Evolutionary conservation across 1,284 basidiomycete species (phyloP).

Genomic region (Ceratobasidium sp.): DNA sequence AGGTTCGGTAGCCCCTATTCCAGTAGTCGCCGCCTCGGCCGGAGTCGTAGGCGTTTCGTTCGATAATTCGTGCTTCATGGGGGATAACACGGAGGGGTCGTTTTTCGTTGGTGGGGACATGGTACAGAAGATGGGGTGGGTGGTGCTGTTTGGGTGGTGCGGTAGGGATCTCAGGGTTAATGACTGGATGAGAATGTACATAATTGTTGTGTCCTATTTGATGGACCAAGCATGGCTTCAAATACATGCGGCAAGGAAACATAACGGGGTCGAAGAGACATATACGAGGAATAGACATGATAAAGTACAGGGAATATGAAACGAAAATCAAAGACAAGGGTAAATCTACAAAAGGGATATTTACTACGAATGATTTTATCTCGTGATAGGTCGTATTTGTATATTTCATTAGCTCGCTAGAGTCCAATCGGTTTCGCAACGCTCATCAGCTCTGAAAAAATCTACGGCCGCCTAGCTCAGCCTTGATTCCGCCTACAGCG

Average conservation of each 20-base stretch:
- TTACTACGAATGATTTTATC: background rate
- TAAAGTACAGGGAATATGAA: background rate
- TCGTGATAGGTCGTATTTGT: constrained; percentile 7
- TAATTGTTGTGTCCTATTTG: constrained; percentile 35
- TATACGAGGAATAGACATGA: constrained; percentile 7
- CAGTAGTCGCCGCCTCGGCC: constrained; percentile 1
- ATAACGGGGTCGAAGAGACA: constrained; percentile 7
- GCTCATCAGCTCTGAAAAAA: background rate
- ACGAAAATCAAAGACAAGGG: constrained; percentile 12
- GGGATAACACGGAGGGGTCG: constrained; percentile 4
- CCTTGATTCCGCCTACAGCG: constrained; percentile 2
- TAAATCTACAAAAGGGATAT: constrained; percentile 11
- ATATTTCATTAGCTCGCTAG: constrained; percentile 12
- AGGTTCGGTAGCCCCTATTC: background rate
- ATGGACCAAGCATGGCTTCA: constrained; percentile 12
- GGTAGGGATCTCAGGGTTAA: constrained; percentile 35
- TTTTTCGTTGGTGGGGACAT: constrained; percentile 25
- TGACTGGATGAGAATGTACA: constrained; percentile 28
- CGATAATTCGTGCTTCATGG: constrained; percentile 8
- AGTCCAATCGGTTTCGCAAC: background rate
- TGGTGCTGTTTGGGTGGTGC: constrained; percentile 18
- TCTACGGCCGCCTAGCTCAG: constrained; percentile 5
- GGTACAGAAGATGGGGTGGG: constrained; percentile 5
- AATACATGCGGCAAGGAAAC: constrained; percentile 23
- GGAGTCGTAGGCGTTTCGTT: background rate